These are phyloP conservation scores for Oryza australiensis DNA, from an alignment of 176 grass and related monocot species.

Conservation along the genomic window DNA sequence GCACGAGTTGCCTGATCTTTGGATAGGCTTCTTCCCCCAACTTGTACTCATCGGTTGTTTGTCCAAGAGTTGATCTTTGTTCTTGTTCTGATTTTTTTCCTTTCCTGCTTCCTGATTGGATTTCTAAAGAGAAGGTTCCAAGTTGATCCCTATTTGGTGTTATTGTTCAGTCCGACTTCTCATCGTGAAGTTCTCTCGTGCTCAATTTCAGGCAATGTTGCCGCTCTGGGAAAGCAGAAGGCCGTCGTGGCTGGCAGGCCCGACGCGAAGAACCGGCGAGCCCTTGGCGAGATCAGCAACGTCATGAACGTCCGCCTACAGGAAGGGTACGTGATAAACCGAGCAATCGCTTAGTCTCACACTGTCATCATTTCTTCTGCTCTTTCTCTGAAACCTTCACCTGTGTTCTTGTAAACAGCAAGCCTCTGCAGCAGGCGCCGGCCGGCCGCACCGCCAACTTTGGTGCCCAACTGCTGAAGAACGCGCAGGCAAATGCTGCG, in stretches of 20 bases:
- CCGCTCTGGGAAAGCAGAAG: constrained; percentile 55
- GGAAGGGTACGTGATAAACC: constrained; percentile 41
- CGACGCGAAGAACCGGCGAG: constrained; percentile 52
- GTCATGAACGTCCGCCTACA: constrained; percentile 33
- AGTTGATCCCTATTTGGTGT: constrained; percentile 6
- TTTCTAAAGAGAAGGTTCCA: not conserved
- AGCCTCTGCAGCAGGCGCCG: constrained; percentile 34
- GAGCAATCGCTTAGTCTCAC: not conserved
- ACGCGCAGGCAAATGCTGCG: constrained; percentile 55
- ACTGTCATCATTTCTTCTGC: not conserved
- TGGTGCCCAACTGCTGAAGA: constrained; percentile 62
- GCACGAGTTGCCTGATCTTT: not conserved
- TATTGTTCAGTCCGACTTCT: not conserved
- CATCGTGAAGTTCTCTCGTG: not conserved
- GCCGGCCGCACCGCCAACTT: constrained; percentile 45
- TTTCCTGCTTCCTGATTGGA: not conserved
- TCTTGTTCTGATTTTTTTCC: not conserved
- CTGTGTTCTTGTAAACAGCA: constrained; percentile 46
- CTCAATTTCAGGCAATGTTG: constrained; percentile 42
- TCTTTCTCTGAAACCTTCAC: not conserved
- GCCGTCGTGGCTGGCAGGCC: constrained; percentile 36
- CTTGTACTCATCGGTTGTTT: not conserved
- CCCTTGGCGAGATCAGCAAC: constrained; percentile 79
- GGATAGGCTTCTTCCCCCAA: not conserved
- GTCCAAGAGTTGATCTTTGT: not conserved